Evolutionary conservation across 2,329 filamentous ascomycete species (phyloP).

Genomic region (Ophiostoma populinum): DNA sequence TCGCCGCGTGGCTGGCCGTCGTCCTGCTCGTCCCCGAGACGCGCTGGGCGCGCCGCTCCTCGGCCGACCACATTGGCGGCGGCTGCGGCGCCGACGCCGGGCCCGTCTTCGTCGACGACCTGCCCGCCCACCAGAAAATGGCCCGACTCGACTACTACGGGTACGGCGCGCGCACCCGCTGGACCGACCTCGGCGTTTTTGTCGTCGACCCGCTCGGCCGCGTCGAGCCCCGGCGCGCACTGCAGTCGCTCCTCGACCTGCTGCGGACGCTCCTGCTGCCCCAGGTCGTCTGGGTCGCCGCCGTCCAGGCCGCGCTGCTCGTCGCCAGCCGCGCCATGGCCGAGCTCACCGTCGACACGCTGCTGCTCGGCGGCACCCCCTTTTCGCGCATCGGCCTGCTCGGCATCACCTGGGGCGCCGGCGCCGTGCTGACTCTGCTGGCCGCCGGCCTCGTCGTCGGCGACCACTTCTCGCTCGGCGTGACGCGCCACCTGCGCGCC

Average conservation of each 20-base stretch:
- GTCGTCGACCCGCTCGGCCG: constrained; percentile 5
- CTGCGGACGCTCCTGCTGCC: constrained; percentile 19
- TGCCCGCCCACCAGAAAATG: constrained; percentile 6
- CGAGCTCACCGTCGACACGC: not conserved
- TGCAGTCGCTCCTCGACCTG: constrained; percentile 14
- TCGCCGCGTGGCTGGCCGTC: constrained; percentile 18
- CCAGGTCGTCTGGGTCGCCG: constrained; percentile 16
- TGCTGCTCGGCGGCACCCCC: not conserved
- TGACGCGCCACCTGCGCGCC: constrained; percentile 13
- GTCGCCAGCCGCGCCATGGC: constrained; percentile 1
- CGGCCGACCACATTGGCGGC: constrained; percentile 12
- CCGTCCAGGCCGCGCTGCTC: constrained; percentile 1
- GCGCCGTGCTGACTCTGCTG: constrained; percentile 10
- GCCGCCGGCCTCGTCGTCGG: constrained; percentile 14
- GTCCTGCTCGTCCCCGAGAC: constrained; percentile 20
- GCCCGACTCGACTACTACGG: constrained; percentile 4
- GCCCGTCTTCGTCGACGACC: constrained; percentile 13
- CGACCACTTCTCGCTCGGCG: constrained; percentile 15
- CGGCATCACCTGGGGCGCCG: not conserved
- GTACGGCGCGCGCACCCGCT: constrained; percentile 15
- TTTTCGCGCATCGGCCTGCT: not conserved
- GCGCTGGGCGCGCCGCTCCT: constrained; percentile 15
- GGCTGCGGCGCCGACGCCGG: not conserved
- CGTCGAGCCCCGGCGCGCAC: constrained; percentile 15
- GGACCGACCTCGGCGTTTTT: constrained; percentile 17